Base-by-base conservation (phyloP, 331 rosid genomes). In the Saraca asoca region DNA sequence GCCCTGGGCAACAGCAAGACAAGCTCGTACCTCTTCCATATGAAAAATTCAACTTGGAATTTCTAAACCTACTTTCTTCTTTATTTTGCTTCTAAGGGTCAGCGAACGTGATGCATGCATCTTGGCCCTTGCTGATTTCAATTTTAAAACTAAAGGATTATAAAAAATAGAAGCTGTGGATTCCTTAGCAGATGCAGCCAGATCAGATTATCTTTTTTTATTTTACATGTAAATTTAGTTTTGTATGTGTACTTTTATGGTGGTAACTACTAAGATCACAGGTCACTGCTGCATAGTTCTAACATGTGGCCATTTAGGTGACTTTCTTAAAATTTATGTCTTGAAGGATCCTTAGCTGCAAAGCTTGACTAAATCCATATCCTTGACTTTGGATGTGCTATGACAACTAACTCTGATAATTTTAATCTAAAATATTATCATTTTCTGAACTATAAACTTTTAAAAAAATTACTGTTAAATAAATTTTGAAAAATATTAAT, bases 1-100 rank as follows among this genome's bases (percentile, higher is more conserved):
- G 69, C 17, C 69, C 44, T 44, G 64, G 8, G 45, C 44, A 65
- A 53, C 57, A 41, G 71, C 68, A 57, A 58, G 69, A 74, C 68
- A 68, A 58, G 8, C 72, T 43, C 68, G 63, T 64, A 73, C 51
- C 51, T 53, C 61, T 20, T 69, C 58, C 48, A 13, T 51, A 8
- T 75, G 73, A 51, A 49, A 33, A 68, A 62, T 68, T 72, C 71
- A 72, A 69, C 77, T 51, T 77, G 41, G 29, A 62, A 6, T 42
- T 68, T 8, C 33, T 57, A 16, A 17, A 49, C 29, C 18, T 7
- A 29, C 59, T n/a, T 5, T 19, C 31, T 66, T 62, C 19, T 38
- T 29, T 38, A 56, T 20, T 70, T 56, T 52, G 8, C 35, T 50
- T 54, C 41, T n/a, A n/a, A 33, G 18, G 54, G 78, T 70, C 78